A percentile compares a stretch with the other conserved stretches of the same genome.
Evolutionary conservation across 1,284 basidiomycete genomes (phyloP).

Genomic region (Blastosporella zonata): DNA sequence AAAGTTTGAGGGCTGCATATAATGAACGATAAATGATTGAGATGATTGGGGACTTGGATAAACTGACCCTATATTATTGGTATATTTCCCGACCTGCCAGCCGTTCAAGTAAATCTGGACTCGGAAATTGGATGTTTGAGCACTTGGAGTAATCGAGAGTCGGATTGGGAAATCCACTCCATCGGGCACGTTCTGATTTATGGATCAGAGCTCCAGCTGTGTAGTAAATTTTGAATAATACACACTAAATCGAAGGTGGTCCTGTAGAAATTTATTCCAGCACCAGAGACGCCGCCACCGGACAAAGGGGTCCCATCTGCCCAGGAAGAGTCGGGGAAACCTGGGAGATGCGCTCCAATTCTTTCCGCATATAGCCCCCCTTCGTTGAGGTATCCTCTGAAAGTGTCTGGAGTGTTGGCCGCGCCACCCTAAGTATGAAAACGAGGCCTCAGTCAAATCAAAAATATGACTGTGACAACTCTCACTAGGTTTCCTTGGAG

Average conservation of each 20-base stretch:
- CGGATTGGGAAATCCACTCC: conserved; percentile 44
- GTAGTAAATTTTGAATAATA: background rate
- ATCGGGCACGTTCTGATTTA: conserved; percentile 31
- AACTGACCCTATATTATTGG: conserved; percentile 46
- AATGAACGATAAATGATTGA: background rate
- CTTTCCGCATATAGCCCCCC: conserved; percentile 52
- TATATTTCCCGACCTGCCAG: conserved; percentile 51
- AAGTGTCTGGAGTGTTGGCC: conserved; percentile 41
- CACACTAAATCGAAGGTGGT: conserved; percentile 45
- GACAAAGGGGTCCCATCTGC: conserved; percentile 31
- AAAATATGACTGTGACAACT: conserved; percentile 4
- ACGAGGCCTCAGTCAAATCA: background rate
- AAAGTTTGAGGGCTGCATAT: conserved; percentile 48
- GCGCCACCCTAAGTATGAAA: conserved; percentile 41
- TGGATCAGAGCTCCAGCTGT: background rate
- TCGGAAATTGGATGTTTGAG: conserved; percentile 43
- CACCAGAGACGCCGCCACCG: conserved; percentile 33
- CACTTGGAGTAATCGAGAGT: conserved; percentile 41
- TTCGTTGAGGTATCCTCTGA: conserved; percentile 50
- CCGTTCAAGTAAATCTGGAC: conserved; percentile 52
- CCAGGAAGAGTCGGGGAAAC: conserved; percentile 45
- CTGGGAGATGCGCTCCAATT: conserved; percentile 51
- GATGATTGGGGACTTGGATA: background rate
- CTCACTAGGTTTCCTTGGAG: conserved; percentile 49
- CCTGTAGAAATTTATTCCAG: conserved; percentile 52